Conservation (phyloP, 371 early-diverging fungal genomes). For the Basidiobolus meristosporus region DNA sequence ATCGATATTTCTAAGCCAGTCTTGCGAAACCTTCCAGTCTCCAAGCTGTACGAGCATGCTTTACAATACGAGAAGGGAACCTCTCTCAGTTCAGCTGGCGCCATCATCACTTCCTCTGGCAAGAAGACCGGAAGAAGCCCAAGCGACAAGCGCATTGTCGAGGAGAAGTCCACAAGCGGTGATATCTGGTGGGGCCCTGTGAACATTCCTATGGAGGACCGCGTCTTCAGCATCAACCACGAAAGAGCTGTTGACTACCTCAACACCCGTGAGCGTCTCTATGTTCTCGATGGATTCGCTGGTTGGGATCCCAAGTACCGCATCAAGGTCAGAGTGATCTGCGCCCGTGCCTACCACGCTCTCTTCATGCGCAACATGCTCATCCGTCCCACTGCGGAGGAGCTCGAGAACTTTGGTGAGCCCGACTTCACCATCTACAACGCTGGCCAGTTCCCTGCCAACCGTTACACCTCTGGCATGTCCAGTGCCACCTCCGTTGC, state of each 20-base stretch:
- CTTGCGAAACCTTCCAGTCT: constrained; percentile 20
- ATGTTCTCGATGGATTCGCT: constrained; percentile 88
- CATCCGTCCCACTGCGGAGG: constrained; percentile 82
- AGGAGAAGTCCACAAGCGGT: constrained; percentile 51
- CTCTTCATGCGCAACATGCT: constrained; percentile 96
- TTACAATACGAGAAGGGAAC: constrained; percentile 74
- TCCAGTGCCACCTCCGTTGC: constrained; percentile 83
- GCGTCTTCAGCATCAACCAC: constrained; percentile 83
- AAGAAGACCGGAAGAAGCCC: constrained; percentile 78
- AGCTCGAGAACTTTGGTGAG: constrained; percentile 72
- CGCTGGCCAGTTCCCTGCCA: constrained; percentile 91
- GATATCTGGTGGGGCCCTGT: constrained; percentile 98
- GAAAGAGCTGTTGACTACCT: constrained; percentile 91
- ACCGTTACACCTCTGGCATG: constrained; percentile 91
- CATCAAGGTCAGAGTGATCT: constrained; percentile 86
- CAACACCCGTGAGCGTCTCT: constrained; percentile 81
- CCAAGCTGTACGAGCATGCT: constrained; percentile 88
- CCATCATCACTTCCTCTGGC: constrained; percentile 78
- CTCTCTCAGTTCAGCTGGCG: constrained; percentile 78
- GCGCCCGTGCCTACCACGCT: constrained; percentile 89
- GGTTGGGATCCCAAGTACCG: constrained; percentile 94
- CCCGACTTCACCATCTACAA: constrained; percentile 95
- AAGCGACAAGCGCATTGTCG: constrained; percentile 91
- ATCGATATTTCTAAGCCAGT: neutral
- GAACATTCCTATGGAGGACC: constrained; percentile 74